Evolutionary conservation across 2,329 filamentous ascomycete genomes (phyloP), one percentile per base, ranked within the genome.

Genomic region (Diatrype stigma): DNA sequence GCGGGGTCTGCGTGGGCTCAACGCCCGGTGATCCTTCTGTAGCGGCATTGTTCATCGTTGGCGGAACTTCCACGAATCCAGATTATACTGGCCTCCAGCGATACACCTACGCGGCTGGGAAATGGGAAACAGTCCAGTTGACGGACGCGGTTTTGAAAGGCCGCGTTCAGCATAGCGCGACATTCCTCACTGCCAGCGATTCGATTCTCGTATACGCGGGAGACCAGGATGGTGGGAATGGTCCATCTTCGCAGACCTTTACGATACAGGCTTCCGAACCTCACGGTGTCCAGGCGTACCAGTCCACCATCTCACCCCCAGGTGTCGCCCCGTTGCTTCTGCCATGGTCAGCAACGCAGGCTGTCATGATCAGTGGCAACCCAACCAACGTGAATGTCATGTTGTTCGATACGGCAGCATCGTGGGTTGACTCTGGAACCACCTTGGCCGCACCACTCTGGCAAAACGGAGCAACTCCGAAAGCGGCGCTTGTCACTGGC

Each of bases 131-230:
- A 8, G 67, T 82, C 26, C 63, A 60, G 30, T 70, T 70, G 12
- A 51, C 68, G 16, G 72, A 73, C 30, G 66, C 70, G 34, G 81
- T 85, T 44, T 79, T 87, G 45, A 78, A 87, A 63, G 82, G 90
- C 62, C 84, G 90, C 51, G 74, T 83, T 52, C 81, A 86, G 59
- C 93, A 97, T 67, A 85, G 82, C 57, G 87, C 87, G 12, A 79
- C 82, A 17, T 96, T 91, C 65, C 74, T 97, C 49, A 79, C 84
- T 55, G 78, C 79, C 21, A 80, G 83, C 16, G 79, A 89, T 50
- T 79, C 82, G 3, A 88, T 97, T 49, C 71, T 96, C 22, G 78
- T 96, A 23, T 96, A 92, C 65, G 89, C 86, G 30, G 93, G 93
- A 44, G 83, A 79, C 16, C 82, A 85, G 60, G 80, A 85, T 58